Evolutionary conservation across 148 eudicot species (phyloP).

Genomic region (Camellia sinensis): DNA sequence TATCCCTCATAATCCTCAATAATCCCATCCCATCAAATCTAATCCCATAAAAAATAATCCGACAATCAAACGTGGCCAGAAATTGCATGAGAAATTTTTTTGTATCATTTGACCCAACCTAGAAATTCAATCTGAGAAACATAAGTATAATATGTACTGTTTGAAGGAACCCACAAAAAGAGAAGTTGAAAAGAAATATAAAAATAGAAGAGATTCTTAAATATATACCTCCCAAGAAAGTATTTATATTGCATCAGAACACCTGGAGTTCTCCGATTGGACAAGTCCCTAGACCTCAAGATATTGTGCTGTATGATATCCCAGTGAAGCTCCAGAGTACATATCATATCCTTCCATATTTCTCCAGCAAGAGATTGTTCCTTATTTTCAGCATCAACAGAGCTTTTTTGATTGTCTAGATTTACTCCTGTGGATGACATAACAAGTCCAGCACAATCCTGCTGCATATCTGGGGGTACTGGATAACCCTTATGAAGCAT

Average conservation of each 20-base stretch:
- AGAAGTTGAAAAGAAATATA: neutral
- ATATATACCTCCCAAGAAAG: conserved; percentile 77
- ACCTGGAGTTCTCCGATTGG: conserved; percentile 76
- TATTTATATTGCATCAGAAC: conserved; percentile 68
- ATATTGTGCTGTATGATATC: conserved; percentile 69
- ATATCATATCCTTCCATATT: conserved; percentile 75
- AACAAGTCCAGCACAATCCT: conserved; percentile 31
- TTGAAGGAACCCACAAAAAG: neutral
- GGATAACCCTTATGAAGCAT: conserved; percentile 52
- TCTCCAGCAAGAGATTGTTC: conserved; percentile 75
- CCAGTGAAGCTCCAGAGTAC: conserved; percentile 49
- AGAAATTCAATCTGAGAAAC: too few species aligned
- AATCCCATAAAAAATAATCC: too few species aligned
- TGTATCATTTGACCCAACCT: too few species aligned
- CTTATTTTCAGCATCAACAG: conserved; percentile 19
- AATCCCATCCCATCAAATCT: too few species aligned
- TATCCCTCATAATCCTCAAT: too few species aligned
- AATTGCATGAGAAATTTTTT: too few species aligned
- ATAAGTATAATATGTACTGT: neutral
- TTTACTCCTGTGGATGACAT: conserved; percentile 19
- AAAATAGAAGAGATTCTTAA: conserved; percentile 6
- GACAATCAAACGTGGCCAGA: too few species aligned
- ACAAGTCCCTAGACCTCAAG: conserved; percentile 61
- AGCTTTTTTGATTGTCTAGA: conserved; percentile 10
- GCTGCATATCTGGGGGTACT: conserved; percentile 38